A percentile compares a stretch with the other conserved stretches of the same genome.
These are phyloP conservation scores for Graphiopsis chlorocephala DNA, from an alignment of 2,329 filamentous ascomycete species.

Conservation along the genomic window DNA sequence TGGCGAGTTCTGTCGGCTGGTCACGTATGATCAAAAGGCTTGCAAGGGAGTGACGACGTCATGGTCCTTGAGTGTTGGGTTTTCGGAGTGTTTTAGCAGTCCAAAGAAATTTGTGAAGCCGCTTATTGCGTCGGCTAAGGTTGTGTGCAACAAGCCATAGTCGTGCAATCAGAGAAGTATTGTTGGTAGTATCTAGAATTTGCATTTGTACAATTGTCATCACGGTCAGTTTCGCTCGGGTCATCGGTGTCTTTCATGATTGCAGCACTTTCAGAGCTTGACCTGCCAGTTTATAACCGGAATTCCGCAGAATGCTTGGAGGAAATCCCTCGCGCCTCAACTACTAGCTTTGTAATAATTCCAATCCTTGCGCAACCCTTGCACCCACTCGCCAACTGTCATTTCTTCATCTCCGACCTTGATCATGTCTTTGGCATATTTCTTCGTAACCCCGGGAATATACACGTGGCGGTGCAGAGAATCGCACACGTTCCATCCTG, in stretches of 20 bases:
- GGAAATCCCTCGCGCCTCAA: background rate
- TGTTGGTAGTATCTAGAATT: too few species aligned
- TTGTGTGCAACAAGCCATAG: background rate
- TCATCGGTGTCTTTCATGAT: too few species aligned
- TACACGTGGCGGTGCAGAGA: background rate
- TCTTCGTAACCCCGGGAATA: background rate
- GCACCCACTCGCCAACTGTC: background rate
- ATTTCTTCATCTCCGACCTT: background rate
- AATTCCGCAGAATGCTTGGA: too few species aligned
- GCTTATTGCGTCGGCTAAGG: background rate
- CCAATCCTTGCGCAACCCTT: background rate
- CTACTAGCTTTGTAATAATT: background rate
- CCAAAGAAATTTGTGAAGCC: conserved; percentile 6
- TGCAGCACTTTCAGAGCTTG: too few species aligned
- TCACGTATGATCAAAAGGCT: background rate
- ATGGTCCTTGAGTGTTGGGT: background rate
- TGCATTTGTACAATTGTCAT: too few species aligned
- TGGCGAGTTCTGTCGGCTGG: background rate
- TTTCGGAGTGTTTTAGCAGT: conserved; percentile 7
- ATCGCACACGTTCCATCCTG: background rate
- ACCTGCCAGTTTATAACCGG: too few species aligned
- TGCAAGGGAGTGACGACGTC: background rate
- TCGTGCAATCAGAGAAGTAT: background rate
- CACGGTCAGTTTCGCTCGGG: too few species aligned
- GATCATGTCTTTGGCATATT: background rate